Evolutionary conservation across 768 basidiomycete genomes (phyloP).

Genomic region (Solioccasus polychromus): DNA sequence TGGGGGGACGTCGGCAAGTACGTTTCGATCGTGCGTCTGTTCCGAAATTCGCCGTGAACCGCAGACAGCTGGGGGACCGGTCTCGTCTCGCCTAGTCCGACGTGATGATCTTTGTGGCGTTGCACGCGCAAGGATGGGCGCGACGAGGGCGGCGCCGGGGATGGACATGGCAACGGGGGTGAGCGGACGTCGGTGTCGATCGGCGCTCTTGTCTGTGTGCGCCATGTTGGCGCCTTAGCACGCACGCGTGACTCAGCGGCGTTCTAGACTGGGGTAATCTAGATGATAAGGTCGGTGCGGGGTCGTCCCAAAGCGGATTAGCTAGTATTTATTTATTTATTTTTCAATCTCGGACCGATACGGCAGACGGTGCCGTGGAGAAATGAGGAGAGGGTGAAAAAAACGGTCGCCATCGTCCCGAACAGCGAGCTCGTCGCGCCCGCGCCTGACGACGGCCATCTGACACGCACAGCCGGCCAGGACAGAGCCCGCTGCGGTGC

Average conservation of each 20-base stretch:
- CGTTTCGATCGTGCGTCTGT: constrained; percentile 1
- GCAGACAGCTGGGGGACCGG: neutral
- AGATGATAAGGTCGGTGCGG: constrained; percentile 30
- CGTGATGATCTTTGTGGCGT: constrained; percentile 14
- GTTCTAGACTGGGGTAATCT: constrained; percentile 27
- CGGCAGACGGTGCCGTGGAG: constrained; percentile 21
- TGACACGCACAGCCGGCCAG: constrained; percentile 5
- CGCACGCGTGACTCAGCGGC: too few species aligned
- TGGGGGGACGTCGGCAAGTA: neutral
- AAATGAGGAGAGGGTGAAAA: constrained; percentile 10
- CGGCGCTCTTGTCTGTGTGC: neutral
- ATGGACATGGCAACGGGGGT: constrained; percentile 2
- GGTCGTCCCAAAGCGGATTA: constrained; percentile 13
- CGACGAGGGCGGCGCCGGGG: neutral
- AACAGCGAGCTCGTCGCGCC: neutral
- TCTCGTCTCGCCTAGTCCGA: constrained; percentile 8
- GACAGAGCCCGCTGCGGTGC: neutral
- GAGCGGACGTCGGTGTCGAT: too few species aligned
- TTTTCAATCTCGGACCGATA: constrained; percentile 25
- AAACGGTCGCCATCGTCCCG: constrained; percentile 8
- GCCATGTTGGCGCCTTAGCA: neutral
- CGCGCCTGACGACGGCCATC: neutral
- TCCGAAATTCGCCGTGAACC: constrained; percentile 19
- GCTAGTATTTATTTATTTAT: neutral
- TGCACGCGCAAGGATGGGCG: neutral